Evolutionary conservation across 345 rosid species (phyloP), one percentile per base, ranked within the genome.

Genomic region (sweet orange (Citrus sinensis)): DNA sequence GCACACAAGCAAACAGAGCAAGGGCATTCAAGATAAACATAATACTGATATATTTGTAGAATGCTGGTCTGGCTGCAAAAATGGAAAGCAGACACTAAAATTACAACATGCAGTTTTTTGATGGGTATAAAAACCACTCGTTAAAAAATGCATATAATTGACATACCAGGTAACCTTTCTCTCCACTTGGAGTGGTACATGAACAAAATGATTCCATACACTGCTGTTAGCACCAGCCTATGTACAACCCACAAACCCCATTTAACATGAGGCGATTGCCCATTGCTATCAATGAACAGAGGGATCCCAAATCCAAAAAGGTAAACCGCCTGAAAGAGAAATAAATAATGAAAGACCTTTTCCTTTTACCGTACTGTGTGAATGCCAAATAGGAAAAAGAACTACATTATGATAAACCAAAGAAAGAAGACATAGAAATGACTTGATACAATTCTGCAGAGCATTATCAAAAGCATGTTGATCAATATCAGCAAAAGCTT

Each of bases 111-210:
- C 27, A 6, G 64, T 29, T 22, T 20, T n/a, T 19, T 2, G 19
- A 73, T 61, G 35, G 17, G 11, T 9, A 9, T 29, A 51, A 22
- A 67, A 27, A 76, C 11, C 34, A 62, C 63, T 17, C 19, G 24
- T 61, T 75, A 37, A 37, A 30, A 39, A 7, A 32, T 42, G 35
- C 17, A 9, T 51, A 39, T 39, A 76, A 32, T 55, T 1, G 71
- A 66, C 60, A 59, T 84, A 92, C 98, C 97, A 0, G 98, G 97
- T 51, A 94, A 79, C 72, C 88, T 88, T 77, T 95, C 98, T 81
- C 97, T 92, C 97, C 98, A 89, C 80, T 74, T 87, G 61, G 97
- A 92, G 78, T 89, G 91, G 86, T 95, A 92, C 92, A 93, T 92
- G 78, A 84, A 84, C 61, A 92, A 64, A 71, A 93, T 88, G 74